These are phyloP conservation scores for Cymbopogon flexuosus DNA, from an alignment of 202 grass and related monocot species.

Conservation along the genomic window DNA sequence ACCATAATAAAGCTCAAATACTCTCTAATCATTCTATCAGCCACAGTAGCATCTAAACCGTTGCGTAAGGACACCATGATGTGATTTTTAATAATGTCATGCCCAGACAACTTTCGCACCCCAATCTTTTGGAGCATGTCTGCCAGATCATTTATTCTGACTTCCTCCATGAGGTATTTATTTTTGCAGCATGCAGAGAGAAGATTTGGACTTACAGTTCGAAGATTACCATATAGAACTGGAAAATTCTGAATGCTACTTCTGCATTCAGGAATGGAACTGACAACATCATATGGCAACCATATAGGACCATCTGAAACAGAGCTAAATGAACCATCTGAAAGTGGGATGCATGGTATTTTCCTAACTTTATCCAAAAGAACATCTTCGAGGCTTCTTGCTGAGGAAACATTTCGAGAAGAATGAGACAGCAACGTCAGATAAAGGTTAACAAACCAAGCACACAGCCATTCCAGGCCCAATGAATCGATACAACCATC, in stretches of 20 bases:
- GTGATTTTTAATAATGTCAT: slow-evolving; percentile 84
- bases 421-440: slow-evolving; percentile 48
- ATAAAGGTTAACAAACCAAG: slow-evolving; percentile 78
- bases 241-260: slow-evolving; percentile 63
- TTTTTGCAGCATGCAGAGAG: slow-evolving; percentile 48
- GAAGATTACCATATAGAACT: slow-evolving; percentile 59
- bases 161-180: slow-evolving; percentile 48
- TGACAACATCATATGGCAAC: slow-evolving; percentile 65
- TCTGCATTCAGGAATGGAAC: slow-evolving; percentile 43
- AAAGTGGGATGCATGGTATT: slow-evolving; percentile 80
- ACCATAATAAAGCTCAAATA: slow-evolving; percentile 80
- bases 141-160: slow-evolving; percentile 53
- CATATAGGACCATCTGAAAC: slow-evolving; percentile 75
- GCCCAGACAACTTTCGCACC: slow-evolving; percentile 67
- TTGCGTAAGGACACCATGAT: slow-evolving; percentile 61
- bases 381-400: slow-evolving; percentile 48
- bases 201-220: slow-evolving; percentile 56
- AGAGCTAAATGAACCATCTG: slow-evolving; percentile 74
- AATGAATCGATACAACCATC: slow-evolving; percentile 52
- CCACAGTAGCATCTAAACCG: slow-evolving; percentile 30
- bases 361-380: slow-evolving; percentile 58
- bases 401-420: slow-evolving; percentile 38
- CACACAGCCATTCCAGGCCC: slow-evolving; percentile 77
- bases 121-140: slow-evolving; percentile 76
- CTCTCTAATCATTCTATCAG: slow-evolving; percentile 54